Conservation (phyloP, 768 basidiomycete species). For the Rhizopogon roseolus region DNA sequence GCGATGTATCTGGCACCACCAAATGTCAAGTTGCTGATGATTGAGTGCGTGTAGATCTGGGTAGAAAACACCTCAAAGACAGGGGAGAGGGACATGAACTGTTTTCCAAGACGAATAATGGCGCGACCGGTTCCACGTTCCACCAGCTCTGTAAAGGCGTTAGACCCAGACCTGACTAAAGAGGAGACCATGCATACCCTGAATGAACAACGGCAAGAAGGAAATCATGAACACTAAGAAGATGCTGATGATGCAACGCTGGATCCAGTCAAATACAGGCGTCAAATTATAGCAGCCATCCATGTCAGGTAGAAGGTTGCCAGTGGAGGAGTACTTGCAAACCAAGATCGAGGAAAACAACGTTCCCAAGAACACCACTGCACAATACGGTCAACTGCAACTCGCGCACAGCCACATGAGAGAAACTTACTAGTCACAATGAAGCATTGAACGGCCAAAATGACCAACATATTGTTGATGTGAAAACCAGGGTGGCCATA, state of each 20-base stretch:
- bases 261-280: conserved; percentile 94
- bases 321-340: conserved; percentile 72
- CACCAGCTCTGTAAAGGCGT: conserved; percentile 67
- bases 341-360: conserved; percentile 76
- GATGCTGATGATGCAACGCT: conserved; percentile 94
- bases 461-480: conserved; percentile 99
- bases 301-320: conserved; percentile 72
- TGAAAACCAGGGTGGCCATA: conserved; percentile 99
- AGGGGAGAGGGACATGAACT: conserved; percentile 91
- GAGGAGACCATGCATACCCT: conserved; percentile 51
- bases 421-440: conserved; percentile 74
- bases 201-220: conserved; percentile 90
- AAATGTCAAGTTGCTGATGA: conserved; percentile 93
- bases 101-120: conserved; percentile 85
- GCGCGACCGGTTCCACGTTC: conserved; percentile 94
- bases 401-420: neutral
- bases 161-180: conserved; percentile 5
- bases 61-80: conserved; percentile 98
- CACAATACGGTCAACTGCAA: conserved; percentile 12
- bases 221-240: conserved; percentile 98
- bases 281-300: conserved; percentile 91
- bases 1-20: conserved; percentile 99
- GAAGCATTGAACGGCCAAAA: conserved; percentile 94
- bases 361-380: conserved; percentile 94
- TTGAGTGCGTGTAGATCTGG: conserved; percentile 97